Evolutionary conservation across 139 green algal species (phyloP).

Genomic region (Pleodorina starrii): DNA sequence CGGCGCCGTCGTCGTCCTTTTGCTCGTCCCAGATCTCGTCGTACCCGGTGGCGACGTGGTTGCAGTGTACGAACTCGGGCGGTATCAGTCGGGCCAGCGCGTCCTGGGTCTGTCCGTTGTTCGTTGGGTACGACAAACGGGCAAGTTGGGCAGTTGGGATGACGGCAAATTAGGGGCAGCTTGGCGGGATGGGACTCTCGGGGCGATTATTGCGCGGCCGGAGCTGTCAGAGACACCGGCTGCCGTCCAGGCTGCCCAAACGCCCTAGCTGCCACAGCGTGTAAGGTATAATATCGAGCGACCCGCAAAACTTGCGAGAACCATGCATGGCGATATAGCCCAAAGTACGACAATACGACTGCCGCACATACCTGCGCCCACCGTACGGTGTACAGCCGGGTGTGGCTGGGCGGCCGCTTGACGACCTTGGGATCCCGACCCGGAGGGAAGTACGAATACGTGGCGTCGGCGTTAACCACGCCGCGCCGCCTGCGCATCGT

Average conservation of each 20-base stretch:
- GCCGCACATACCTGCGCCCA: constrained; percentile 55
- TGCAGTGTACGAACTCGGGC: constrained; percentile 52
- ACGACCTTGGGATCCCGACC: neutral
- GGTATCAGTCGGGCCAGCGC: constrained; percentile 32
- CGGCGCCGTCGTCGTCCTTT: neutral
- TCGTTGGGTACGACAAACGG: no score
- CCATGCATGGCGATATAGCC: no score
- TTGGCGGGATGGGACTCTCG: no score
- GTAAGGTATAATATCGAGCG: no score
- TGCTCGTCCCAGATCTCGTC: constrained; percentile 39
- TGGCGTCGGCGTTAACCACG: neutral
- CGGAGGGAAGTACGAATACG: neutral
- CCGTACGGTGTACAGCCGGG: constrained; percentile 49
- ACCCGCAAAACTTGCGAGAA: no score
- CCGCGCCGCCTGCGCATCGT: neutral
- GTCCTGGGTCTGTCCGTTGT: constrained; percentile 51
- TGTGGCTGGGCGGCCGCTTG: neutral
- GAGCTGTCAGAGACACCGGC: no score
- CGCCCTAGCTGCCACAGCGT: no score
- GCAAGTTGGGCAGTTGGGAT: no score
- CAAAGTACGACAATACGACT: no score
- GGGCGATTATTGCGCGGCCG: no score
- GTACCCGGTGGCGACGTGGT: constrained; percentile 50
- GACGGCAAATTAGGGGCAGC: no score
- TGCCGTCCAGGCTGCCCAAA: no score